Percentiles rank a stretch among this genome's conserved stretches.
Conservation (phyloP, 768 basidiomycete genomes). For the Suillus subaureus region DNA sequence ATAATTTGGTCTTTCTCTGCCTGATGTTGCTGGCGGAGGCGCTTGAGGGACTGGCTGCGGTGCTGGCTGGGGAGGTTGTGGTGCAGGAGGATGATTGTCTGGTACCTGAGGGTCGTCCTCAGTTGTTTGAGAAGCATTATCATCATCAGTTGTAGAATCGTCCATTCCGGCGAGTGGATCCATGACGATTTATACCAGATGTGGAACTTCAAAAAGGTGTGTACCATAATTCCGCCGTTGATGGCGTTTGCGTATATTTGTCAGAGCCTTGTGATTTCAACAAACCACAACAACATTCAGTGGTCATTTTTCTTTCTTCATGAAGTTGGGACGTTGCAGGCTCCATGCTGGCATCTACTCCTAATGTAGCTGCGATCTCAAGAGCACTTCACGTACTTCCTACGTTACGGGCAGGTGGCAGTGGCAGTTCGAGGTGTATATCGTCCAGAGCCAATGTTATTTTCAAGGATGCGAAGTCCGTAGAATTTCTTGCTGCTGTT, state of each 20-base stretch:
- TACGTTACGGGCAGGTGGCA: neutral
- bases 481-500: slow-evolving; percentile 30
- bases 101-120: slow-evolving; percentile 84
- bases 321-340: neutral
- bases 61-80: slow-evolving; percentile 37
- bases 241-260: slow-evolving; percentile 19
- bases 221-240: neutral
- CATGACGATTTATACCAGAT: slow-evolving; percentile 14
- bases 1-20: slow-evolving; percentile 60
- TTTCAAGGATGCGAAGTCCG: slow-evolving; percentile 28
- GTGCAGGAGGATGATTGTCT: slow-evolving; percentile 50
- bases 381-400: neutral
- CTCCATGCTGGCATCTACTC: neutral
- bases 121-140: slow-evolving; percentile 80
- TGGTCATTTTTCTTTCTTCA: neutral
- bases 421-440: neutral
- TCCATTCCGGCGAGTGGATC: slow-evolving; percentile 33
- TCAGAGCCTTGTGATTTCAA: slow-evolving; percentile 25
- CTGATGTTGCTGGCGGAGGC: slow-evolving; percentile 38
- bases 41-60: slow-evolving; percentile 34
- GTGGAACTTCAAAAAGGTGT: neutral
- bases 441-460: slow-evolving; percentile 6
- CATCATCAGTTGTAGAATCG: slow-evolving; percentile 54
- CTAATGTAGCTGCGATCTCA: neutral
- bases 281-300: slow-evolving; percentile 22